phyloP scores from a whole-genome alignment of 768 basidiomycete species.

The Lentinus brumalis region DNA sequence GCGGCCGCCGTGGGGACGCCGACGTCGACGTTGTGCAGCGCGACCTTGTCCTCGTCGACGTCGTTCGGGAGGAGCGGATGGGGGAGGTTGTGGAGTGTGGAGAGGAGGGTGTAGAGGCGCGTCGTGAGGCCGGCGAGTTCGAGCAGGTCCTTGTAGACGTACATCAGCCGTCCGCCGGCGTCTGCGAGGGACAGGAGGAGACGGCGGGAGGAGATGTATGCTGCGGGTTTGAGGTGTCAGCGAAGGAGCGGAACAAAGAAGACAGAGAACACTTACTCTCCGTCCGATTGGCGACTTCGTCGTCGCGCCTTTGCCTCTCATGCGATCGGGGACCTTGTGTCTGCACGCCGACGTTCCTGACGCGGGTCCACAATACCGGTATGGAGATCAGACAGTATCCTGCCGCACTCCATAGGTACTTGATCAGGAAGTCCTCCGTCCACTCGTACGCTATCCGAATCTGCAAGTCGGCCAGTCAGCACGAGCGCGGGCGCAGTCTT shows the following conservation, averaged over 20 bases:
- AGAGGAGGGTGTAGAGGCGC: constrained; percentile 84
- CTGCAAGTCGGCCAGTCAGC: constrained; percentile 35
- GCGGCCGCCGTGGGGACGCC: constrained; percentile 45
- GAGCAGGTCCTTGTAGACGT: constrained; percentile 92
- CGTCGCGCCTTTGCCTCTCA: constrained; percentile 21
- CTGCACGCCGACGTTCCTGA: constrained; percentile 34
- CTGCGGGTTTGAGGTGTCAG: constrained; percentile 32
- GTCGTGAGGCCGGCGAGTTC: constrained; percentile 94
- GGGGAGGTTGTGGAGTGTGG: constrained; percentile 75
- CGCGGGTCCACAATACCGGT: constrained; percentile 75
- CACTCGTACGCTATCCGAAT: constrained; percentile 91
- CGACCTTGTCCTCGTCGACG: constrained; percentile 49
- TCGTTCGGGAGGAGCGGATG: constrained; percentile 46
- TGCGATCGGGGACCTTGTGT: constrained; percentile 7
- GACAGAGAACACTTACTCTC: constrained; percentile 40
- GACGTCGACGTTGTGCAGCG: constrained; percentile 70
- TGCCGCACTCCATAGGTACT: constrained; percentile 92
- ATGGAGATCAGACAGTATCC: constrained; percentile 93
- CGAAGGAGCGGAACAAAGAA: background rate
- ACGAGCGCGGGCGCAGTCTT: background rate
- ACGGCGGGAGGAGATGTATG: constrained; percentile 92
- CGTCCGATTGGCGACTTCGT: constrained; percentile 49
- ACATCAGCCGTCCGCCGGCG: constrained; percentile 94
- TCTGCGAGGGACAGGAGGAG: constrained; percentile 94
- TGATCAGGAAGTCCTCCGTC: constrained; percentile 97